Evolutionary conservation across 163 green algal species (phyloP).

Genomic region (Scenedesmus sp.): DNA sequence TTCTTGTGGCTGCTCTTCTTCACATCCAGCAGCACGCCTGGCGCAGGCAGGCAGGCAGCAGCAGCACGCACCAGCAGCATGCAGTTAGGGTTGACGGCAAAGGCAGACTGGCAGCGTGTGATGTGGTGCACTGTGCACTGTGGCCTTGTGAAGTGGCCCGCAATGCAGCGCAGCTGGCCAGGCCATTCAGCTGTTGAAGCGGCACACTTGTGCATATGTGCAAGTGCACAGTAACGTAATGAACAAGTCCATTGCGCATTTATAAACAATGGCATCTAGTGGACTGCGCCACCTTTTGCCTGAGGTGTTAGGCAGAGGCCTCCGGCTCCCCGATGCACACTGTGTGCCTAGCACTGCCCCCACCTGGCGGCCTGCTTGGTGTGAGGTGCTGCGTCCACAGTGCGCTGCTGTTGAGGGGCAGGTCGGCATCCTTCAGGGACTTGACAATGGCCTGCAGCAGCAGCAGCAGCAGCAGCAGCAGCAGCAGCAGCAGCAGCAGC

Average conservation of each 20-base stretch:
- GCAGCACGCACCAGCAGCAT: constrained; percentile 13
- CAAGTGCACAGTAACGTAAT: no score
- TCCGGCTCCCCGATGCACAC: no score
- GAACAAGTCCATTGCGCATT: no score
- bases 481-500: constrained; percentile 32
- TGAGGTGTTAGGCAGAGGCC: no score
- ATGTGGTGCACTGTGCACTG: background rate
- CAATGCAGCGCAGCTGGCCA: background rate
- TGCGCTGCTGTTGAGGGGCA: constrained; percentile 35
- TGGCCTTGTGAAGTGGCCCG: background rate
- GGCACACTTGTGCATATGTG: background rate
- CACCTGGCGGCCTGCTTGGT: constrained; percentile 12
- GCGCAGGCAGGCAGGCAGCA: background rate
- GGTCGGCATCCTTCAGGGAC: constrained; percentile 68
- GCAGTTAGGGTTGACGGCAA: no score
- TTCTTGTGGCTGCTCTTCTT: constrained; percentile 77
- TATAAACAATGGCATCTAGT: no score
- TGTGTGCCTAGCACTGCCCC: no score
- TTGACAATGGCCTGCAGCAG: constrained; percentile 73
- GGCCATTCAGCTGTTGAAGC: background rate
- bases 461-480: constrained; percentile 59
- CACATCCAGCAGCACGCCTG: constrained; percentile 61
- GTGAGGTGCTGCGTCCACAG: constrained; percentile 59
- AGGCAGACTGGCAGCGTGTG: background rate
- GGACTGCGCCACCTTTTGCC: no score